Evolutionary conservation across 148 eudicot species (phyloP).

Genomic region (Dianthus caryophyllus): DNA sequence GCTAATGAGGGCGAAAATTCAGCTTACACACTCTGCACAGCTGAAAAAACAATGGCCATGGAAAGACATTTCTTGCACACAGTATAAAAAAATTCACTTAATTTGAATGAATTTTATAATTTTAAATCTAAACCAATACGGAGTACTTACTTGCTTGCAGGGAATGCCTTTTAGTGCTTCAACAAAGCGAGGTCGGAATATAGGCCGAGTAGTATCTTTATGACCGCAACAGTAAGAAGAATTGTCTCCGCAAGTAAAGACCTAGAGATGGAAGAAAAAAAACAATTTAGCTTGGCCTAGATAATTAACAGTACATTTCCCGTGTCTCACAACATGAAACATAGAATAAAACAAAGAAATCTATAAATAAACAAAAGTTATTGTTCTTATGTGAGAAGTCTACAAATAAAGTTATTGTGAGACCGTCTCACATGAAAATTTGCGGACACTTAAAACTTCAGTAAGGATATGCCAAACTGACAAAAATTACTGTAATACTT

Average conservation of each 20-base stretch:
- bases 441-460: too few relatives aligned
- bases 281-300: not conserved
- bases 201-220: slow-evolving; percentile 72
- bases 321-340: too few relatives aligned
- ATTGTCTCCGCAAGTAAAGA: slow-evolving; percentile 94
- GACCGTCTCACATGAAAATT: too few relatives aligned
- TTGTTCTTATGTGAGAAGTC: too few relatives aligned
- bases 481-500: too few relatives aligned
- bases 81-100: not conserved
- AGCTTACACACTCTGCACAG: slow-evolving; percentile 1
- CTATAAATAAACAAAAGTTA: too few relatives aligned
- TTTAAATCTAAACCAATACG: not conserved
- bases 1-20: too few relatives aligned
- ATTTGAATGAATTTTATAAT: not conserved
- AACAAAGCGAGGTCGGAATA: slow-evolving; percentile 79
- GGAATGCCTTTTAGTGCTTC: slow-evolving; percentile 78
- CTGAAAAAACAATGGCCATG: not conserved
- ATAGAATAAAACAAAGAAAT: too few relatives aligned
- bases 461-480: too few relatives aligned
- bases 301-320: too few relatives aligned
- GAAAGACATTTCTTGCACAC: not conserved
- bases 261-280: slow-evolving; percentile 38
- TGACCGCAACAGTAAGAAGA: slow-evolving; percentile 91
- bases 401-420: too few relatives aligned
- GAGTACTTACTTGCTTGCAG: slow-evolving; percentile 72